phyloP scores from a whole-genome alignment of 306 rosid genomes.

The Ammopiptanthus mongolicus region DNA sequence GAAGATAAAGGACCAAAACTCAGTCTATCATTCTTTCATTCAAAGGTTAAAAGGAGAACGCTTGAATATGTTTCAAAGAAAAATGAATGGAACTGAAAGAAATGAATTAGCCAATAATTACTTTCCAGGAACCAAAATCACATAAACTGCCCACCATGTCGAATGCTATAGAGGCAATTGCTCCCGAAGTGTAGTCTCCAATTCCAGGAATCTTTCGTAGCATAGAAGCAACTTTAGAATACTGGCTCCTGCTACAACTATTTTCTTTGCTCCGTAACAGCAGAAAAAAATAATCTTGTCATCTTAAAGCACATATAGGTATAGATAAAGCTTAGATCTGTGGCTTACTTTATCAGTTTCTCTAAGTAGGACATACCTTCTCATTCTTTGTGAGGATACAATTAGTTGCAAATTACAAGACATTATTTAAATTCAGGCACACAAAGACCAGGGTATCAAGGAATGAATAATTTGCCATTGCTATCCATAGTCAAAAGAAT shows the following conservation, averaged over 20 bases:
- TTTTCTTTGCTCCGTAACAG: conserved; percentile 74
- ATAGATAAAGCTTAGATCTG: neutral
- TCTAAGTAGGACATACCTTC: neutral
- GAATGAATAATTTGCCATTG: neutral
- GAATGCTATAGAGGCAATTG: too few species aligned
- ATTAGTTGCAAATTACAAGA: neutral
- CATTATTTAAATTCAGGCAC: neutral
- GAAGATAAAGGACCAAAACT: too few species aligned
- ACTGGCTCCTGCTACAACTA: conserved; percentile 56
- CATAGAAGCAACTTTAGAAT: conserved; percentile 61
- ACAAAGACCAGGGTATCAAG: neutral
- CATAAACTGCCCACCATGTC: too few species aligned
- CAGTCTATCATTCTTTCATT: too few species aligned
- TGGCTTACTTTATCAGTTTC: conserved; percentile 6
- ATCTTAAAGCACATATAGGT: neutral
- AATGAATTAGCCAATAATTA: too few species aligned
- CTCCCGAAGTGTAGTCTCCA: conserved; percentile 89
- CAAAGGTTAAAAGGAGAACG: too few species aligned
- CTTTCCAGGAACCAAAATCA: too few species aligned
- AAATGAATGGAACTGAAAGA: too few species aligned
- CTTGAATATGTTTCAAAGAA: too few species aligned
- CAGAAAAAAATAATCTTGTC: conserved; percentile 1
- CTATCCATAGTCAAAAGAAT: neutral
- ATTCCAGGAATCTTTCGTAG: conserved; percentile 69
- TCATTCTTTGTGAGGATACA: conserved; percentile 14